These are phyloP conservation scores for Venturia nashicola DNA, from an alignment of 2,329 filamentous ascomycete species.

Conservation along the genomic window DNA sequence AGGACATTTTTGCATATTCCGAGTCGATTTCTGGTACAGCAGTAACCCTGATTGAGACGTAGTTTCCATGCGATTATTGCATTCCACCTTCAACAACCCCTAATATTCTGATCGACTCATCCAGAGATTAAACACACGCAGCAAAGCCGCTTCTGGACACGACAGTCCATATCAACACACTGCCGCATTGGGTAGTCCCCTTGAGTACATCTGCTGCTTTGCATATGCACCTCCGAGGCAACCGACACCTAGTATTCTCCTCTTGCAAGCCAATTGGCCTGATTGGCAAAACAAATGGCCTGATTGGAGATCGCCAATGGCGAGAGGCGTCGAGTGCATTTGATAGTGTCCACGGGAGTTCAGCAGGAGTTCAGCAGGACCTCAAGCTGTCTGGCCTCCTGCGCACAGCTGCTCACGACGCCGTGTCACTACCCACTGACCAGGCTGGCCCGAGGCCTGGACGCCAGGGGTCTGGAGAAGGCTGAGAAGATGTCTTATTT, in stretches of 20 bases:
- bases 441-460: background rate
- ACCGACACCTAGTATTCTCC: background rate
- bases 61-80: background rate
- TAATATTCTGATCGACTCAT: background rate
- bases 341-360: too few relatives aligned
- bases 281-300: too few relatives aligned
- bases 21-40: background rate
- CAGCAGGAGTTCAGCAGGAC: background rate
- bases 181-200: background rate
- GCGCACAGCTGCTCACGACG: background rate
- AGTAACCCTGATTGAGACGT: too few relatives aligned
- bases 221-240: background rate
- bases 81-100: background rate
- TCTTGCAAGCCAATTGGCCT: background rate
- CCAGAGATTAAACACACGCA: background rate
- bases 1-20: too few relatives aligned
- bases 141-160: background rate
- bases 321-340: background rate
- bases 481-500: background rate
- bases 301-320: background rate
- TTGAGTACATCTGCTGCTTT: background rate
- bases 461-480: background rate
- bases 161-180: background rate
- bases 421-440: too few relatives aligned
- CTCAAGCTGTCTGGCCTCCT: background rate